Percentiles rank a stretch among this genome's conserved stretches.
Evolutionary conservation across 2,329 filamentous ascomycete genomes (phyloP).

Genomic region (Boeremia exigua): DNA sequence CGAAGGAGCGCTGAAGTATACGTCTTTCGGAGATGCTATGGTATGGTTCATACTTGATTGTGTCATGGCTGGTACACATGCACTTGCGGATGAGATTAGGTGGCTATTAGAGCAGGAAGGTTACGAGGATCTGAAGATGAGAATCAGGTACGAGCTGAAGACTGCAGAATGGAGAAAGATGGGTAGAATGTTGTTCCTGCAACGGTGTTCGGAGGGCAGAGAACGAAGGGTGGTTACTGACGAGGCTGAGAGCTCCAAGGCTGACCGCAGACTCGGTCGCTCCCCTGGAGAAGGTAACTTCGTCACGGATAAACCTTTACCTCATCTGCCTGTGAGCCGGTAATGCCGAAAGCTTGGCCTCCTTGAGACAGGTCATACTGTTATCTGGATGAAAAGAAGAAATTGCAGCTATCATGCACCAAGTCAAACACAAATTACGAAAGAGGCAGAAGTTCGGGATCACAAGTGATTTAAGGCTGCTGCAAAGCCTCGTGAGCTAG

Average conservation of each 20-base stretch:
- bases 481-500: no score
- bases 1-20: neutral
- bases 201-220: neutral
- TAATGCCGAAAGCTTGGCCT: no score
- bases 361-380: neutral
- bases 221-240: neutral
- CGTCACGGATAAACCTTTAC: neutral
- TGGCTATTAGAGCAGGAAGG: constrained; percentile 9
- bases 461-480: no score
- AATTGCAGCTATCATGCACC: no score
- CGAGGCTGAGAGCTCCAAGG: neutral
- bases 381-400: no score
- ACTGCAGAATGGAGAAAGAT: neutral
- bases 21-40: constrained; percentile 2
- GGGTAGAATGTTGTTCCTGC: neutral
- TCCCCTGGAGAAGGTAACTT: neutral
- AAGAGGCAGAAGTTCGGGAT: no score
- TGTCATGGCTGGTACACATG: neutral
- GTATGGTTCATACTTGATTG: constrained; percentile 8
- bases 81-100: constrained; percentile 8
- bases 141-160: neutral
- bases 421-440: no score
- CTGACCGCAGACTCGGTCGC: neutral
- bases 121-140: constrained; percentile 2
- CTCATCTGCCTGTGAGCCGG: neutral